Conservation (phyloP, 2,329 filamentous ascomycete genomes). For the Parastagonospora avenae region DNA sequence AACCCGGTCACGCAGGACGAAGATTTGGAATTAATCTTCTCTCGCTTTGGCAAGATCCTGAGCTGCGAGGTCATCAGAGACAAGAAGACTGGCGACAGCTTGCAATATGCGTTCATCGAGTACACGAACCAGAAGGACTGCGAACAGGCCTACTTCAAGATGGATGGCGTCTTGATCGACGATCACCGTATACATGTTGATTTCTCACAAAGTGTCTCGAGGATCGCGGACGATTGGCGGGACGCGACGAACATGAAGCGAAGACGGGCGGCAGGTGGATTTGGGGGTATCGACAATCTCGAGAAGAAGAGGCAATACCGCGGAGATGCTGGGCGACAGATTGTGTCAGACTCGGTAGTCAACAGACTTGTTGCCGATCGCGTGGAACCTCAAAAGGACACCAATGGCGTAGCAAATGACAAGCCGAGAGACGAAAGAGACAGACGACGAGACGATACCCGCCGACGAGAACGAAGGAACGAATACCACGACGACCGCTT, state of each 20-base stretch:
- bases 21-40: constrained; percentile 94
- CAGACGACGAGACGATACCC: constrained; percentile 48
- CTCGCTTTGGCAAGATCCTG: constrained; percentile 91
- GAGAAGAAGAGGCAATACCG: constrained; percentile 89
- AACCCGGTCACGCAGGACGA: constrained; percentile 96
- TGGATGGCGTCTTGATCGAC: constrained; percentile 96
- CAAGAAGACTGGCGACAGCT: constrained; percentile 87
- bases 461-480: constrained; percentile 34
- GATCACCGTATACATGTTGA: constrained; percentile 98
- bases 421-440: constrained; percentile 17
- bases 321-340: constrained; percentile 32
- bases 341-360: constrained; percentile 39
- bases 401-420: constrained; percentile 10
- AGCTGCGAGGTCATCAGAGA: constrained; percentile 97
- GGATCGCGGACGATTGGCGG: constrained; percentile 88
- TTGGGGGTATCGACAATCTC: constrained; percentile 85
- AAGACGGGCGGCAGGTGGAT: constrained; percentile 68
- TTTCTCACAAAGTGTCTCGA: constrained; percentile 92
- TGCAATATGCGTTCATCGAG: constrained; percentile 98
- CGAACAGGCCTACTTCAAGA: constrained; percentile 96
- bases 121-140: constrained; percentile 92
- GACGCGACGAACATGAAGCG: constrained; percentile 84
- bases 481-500: constrained; percentile 47
- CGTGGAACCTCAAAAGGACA: constrained; percentile 13
- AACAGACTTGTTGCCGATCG: constrained; percentile 39